Base-by-base conservation (phyloP, 75 land plant genomes). In the Sequoiadendron giganteum region DNA sequence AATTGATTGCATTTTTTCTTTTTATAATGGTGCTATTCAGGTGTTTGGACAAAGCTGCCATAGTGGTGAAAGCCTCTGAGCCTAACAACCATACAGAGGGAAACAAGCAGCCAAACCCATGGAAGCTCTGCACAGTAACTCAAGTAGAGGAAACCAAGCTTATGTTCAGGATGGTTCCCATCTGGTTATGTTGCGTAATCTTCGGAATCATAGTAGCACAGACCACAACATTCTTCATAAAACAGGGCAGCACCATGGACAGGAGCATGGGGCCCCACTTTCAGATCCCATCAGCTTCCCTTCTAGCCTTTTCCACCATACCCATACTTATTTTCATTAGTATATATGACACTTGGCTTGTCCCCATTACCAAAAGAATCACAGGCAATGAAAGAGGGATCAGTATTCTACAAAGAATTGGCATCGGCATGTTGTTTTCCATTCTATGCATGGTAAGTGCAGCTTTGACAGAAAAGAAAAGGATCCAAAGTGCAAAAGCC, bases 111-210 rank as follows among this genome's bases (percentile, higher is more conserved):
- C 89, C 16, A 49, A 84, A 52, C 52, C 58, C 85, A 49, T 90
- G 93, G 93, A 90, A 78, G 89, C 45, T 92, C 32, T 92, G 92
- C 90, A 88, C 93, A 42, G 93, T 92, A 56, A 90, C 93, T 70
- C 92, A 92, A 83, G 89, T 92, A 32, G 93, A 92, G 86, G 93
- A 92, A 86, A 88, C 91, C 61, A 92, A 92, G 85, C 86, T 90
- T 18, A 34, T 92, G 38, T 32, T 92, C n/a, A 86, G 89, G 49
- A 85, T 90, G 86, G 78, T 92, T 25, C 93, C 93, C 25, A 92
- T 92, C 72, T 92, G 93, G 93, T 25, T 90, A 32, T 90, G 88
- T 49, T 84, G 85, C 58, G 1, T 84, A 32, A 49, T 54, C 61
- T 84, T 84, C 13, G 85, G 65, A 54, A 70, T 45, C 42, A 49